These are phyloP conservation scores for Gilbertella persicaria DNA, from an alignment of 371 early-diverging fungal species.

Conservation along the genomic window DNA sequence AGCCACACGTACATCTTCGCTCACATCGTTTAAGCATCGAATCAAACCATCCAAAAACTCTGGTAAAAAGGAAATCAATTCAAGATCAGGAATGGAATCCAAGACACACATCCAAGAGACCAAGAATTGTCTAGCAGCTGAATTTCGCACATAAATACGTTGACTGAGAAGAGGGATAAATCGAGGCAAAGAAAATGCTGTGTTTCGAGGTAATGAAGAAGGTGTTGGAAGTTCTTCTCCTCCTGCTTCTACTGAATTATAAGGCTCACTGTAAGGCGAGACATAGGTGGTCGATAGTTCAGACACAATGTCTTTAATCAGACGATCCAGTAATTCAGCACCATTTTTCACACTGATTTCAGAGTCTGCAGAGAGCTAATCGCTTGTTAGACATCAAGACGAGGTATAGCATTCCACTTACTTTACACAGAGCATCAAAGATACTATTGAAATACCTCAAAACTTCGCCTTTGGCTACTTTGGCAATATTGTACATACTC, in stretches of 20 bases:
- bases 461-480: slow-evolving; percentile 84
- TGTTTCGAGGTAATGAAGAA: slow-evolving; percentile 35
- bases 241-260: slow-evolving; percentile 30
- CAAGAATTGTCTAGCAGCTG: slow-evolving; percentile 85
- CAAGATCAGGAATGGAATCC: slow-evolving; percentile 88
- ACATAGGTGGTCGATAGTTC: slow-evolving; percentile 79
- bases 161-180: slow-evolving; percentile 90
- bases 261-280: slow-evolving; percentile 32
- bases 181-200: slow-evolving; percentile 79
- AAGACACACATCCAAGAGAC: slow-evolving; percentile 91
- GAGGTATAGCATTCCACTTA: slow-evolving; percentile 27
- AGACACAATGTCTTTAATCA: slow-evolving; percentile 92
- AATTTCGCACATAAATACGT: slow-evolving; percentile 84
- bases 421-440: slow-evolving; percentile 90
- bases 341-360: slow-evolving; percentile 87
- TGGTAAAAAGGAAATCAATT: slow-evolving; percentile 83
- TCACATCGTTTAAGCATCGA: slow-evolving; percentile 81
- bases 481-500: slow-evolving; percentile 93
- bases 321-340: slow-evolving; percentile 83
- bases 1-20: slow-evolving; percentile 79
- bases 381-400: background rate
- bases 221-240: slow-evolving; percentile 24
- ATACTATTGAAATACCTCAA: slow-evolving; percentile 90
- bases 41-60: slow-evolving; percentile 89
- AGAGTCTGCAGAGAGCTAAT: slow-evolving; percentile 81